These are phyloP conservation scores for Elsinoe necatrix DNA, from an alignment of 2,329 filamentous ascomycete genomes.

Conservation along the genomic window DNA sequence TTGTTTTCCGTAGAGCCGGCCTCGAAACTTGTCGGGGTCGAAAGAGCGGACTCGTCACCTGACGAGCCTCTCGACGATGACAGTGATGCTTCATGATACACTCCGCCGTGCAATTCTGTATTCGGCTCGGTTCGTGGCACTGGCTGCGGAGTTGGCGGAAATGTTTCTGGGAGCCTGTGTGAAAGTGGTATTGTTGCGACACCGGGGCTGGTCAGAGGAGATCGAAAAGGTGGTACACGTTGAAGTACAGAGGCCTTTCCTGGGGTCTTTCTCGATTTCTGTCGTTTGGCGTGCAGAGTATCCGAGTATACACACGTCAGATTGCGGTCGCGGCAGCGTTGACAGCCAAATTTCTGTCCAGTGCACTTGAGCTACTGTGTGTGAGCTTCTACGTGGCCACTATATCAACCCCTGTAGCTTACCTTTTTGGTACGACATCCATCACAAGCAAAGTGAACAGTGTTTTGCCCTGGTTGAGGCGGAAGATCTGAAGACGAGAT, in stretches of 20 bases:
- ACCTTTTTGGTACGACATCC: not conserved
- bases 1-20: not conserved
- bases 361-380: not conserved
- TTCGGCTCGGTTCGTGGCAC: not conserved
- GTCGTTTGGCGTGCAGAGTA: not conserved
- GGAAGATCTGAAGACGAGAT: not conserved
- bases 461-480: not conserved
- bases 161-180: not conserved
- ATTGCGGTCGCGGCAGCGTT: not conserved
- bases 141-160: not conserved
- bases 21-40: not conserved
- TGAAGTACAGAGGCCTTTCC: not conserved
- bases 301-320: not conserved
- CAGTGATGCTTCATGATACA: not conserved
- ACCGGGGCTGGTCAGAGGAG: not conserved
- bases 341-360: not conserved
- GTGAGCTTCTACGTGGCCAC: not conserved
- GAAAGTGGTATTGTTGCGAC: not conserved
- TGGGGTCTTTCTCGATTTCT: not conserved
- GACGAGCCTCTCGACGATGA: not conserved
- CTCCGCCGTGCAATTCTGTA: not conserved
- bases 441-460: not conserved
- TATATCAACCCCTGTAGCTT: not conserved
- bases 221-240: not conserved
- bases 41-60: not conserved